Base-by-base conservation (phyloP, 1,284 basidiomycete genomes). In the Sphagnurus paluster region DNA sequence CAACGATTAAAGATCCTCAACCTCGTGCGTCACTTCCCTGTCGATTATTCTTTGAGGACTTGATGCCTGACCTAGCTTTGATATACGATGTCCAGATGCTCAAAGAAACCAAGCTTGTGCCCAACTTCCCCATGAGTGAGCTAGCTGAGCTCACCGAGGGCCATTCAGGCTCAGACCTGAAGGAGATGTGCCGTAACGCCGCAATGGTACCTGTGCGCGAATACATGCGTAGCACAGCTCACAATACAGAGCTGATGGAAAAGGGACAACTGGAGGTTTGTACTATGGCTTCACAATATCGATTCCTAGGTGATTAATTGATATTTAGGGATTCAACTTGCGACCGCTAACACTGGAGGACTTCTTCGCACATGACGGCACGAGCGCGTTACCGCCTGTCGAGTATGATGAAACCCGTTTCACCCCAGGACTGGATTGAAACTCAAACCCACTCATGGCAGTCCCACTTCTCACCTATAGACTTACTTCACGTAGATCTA, bases 171-270 rank as follows among this genome's bases (percentile, higher is more conserved):
- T 93, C 90, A 5, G 97, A 99, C 65, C 69, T 99, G 39, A 87
- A 89, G 59, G 97, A 99, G 70, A 74, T 96, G n/a, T 99, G 96
- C 65, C 77, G 97, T 42, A 93, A 84, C 56, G 93, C 93, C 0
- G 91, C 90, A 0, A 95, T 95, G 92, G 76, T 86, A 0, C 94
- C 94, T 1, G 88, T 97, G 23, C 79, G 92, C 21, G 93, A 97
- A 63, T 84, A 87, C 54, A 87, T 96, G 77, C 74, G 84, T 21
- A 74, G 75, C 24, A 62, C 69, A 44, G 76, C 80, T 43, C 77
- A 76, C 24, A 74, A 84, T 44, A 70, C 72, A 33, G 73, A 76
- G 38, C 64, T 77, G 14, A 62, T 88, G 40, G 75, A 67, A 39
- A 73, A 71, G 48, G 74, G 75, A 7, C 76, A 83, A 50, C 56